A percentile compares a stretch with the other conserved stretches of the same genome.
Conservation (phyloP, 116 monocot genomes). For the Phalaenopsis hybrid region DNA sequence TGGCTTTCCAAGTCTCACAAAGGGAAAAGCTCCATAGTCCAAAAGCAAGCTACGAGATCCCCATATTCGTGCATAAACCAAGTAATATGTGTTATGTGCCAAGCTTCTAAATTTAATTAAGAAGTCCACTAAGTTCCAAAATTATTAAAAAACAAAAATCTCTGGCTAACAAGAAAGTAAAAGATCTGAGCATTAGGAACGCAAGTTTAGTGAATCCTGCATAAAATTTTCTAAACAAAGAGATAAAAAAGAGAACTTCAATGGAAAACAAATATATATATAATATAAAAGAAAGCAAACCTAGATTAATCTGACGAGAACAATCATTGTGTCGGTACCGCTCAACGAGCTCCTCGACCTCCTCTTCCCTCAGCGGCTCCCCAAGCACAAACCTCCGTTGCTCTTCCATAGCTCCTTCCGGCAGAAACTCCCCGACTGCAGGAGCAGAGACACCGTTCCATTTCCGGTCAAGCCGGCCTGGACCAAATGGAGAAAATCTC, state of each 20-base stretch:
- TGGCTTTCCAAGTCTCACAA: too few relatives aligned
- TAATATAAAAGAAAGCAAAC: constrained; percentile 16
- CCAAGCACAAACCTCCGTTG: constrained; percentile 42
- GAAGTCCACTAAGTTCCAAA: too few relatives aligned
- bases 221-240: neutral
- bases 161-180: neutral
- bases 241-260: neutral
- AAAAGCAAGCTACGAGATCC: too few relatives aligned
- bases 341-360: constrained; percentile 71
- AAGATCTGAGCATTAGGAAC: neutral
- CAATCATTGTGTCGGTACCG: constrained; percentile 65
- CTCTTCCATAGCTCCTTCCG: constrained; percentile 1
- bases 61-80: too few relatives aligned
- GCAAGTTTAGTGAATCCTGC: neutral
- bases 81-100: too few relatives aligned
- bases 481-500: constrained; percentile 85
- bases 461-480: constrained; percentile 67
- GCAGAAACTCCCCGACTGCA: constrained; percentile 4
- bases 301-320: constrained; percentile 76
- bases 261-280: neutral
- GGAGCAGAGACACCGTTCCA: constrained; percentile 70
- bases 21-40: too few relatives aligned
- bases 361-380: constrained; percentile 53
- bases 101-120: too few relatives aligned
- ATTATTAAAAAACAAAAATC: too few relatives aligned